Base-by-base conservation (phyloP, 345 rosid species). In the Dovyalis caffra region DNA sequence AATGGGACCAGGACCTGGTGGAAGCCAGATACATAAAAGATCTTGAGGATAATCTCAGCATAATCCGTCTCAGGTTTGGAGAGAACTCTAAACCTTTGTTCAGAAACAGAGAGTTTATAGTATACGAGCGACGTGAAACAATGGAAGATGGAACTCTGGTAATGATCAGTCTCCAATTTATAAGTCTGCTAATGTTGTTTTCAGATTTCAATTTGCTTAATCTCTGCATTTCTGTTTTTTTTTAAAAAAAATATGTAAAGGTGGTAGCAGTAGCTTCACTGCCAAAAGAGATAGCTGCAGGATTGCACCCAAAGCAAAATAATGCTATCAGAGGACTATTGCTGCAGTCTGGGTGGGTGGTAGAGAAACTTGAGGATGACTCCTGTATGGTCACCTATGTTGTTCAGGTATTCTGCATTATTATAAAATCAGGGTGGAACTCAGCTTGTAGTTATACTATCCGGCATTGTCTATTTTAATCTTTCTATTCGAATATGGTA, bases 131-230 rank as follows among this genome's bases (percentile, higher is more conserved):
- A 29, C 87, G 90, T 0, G 92, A 90, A 83, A 84, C 96, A 38
- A 88, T 92, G 97, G 90, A 88, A 81, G 97, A 90, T n/a, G 97
- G 96, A 35, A 92, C 92, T 35, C 76, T 88, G 49, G 95, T 90
- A 79, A 26, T 16, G 16, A 0, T 43, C 14, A 11, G 84, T 38
- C 57, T 10, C 29, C 20, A 11, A 31, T 25, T 66, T 69, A 21
- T 49, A 33, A 31, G 20, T 38, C 1, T n/a, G n/a, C 0, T 56
- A 8, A 6, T 25, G 53, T 16, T 15, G 5, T 35, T 7, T 18
- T 35, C 12, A 21, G 65, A 61, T 11, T 23, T 21, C 1, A 26
- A 3, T 58, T 26, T 58, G 10, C 23, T 8, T 8, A 21, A 26
- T 61, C 16, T n/a, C n/a, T n/a, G 14, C 15, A 61, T 43, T 43